A percentile compares a stretch with the other conserved stretches of the same genome.
These are phyloP conservation scores for Neurospora sp. DNA, from an alignment of 495 filamentous ascomycete genomes.

Conservation along the genomic window DNA sequence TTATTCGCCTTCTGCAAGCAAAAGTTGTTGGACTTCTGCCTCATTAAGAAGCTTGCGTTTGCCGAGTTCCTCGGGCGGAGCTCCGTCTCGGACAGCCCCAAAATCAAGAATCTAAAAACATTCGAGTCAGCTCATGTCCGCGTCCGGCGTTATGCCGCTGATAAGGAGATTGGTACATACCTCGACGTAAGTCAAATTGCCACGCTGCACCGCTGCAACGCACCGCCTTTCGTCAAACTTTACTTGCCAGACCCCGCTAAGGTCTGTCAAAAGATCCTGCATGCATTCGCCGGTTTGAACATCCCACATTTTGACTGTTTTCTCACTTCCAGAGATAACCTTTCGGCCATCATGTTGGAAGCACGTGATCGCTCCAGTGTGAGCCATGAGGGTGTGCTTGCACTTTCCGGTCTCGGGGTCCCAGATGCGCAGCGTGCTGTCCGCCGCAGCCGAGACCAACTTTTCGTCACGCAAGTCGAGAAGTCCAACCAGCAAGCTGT, in stretches of 20 bases:
- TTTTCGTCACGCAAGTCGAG: conserved; percentile 79
- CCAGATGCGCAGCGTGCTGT: conserved; percentile 94
- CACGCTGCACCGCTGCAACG: conserved; percentile 91
- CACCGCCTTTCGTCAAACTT: conserved; percentile 93
- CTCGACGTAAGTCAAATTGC: conserved; percentile 89
- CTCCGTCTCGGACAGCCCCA: conserved; percentile 75
- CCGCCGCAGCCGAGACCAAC: conserved; percentile 89
- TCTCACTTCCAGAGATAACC: conserved; percentile 90
- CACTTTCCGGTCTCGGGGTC: conserved; percentile 90
- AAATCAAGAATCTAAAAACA: conserved; percentile 69
- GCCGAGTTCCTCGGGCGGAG: conserved; percentile 64
- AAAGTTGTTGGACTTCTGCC: conserved; percentile 35
- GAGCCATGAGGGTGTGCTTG: conserved; percentile 78
- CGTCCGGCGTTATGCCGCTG: background rate
- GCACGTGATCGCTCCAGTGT: conserved; percentile 96
- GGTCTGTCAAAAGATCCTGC: conserved; percentile 87
- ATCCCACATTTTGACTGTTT: conserved; percentile 98
- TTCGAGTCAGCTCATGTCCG: background rate
- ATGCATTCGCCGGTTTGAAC: conserved; percentile 85
- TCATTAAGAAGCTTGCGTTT: conserved; percentile 70
- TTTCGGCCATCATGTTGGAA: conserved; percentile 98
- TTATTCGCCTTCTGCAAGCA: conserved; percentile 33
- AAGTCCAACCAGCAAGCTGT: conserved; percentile 86
- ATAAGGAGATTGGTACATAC: conserved; percentile 40
- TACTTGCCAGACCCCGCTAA: conserved; percentile 97